phyloP scores from a whole-genome alignment of 163 green algal species.

The Coccomyxa subellipsoidea region DNA sequence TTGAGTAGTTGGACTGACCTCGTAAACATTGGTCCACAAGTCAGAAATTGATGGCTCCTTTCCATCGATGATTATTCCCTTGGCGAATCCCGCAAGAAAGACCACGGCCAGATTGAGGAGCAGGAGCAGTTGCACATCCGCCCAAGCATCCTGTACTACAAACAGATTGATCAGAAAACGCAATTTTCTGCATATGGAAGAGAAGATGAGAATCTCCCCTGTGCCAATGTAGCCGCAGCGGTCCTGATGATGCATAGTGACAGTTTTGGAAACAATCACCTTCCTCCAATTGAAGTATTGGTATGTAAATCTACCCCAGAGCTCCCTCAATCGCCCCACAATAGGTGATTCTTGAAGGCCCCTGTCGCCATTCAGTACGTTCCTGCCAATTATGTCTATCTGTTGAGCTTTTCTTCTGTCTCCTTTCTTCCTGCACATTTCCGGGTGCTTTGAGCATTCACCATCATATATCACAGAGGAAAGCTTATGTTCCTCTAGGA shows the following conservation, averaged over 20 bases:
- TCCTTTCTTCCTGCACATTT: background rate
- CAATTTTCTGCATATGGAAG: too few relatives aligned
- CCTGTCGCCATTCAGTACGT: background rate
- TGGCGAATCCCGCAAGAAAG: conserved; percentile 8
- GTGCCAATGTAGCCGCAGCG: too few relatives aligned
- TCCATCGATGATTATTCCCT: background rate
- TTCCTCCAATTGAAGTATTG: background rate
- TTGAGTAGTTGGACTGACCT: background rate
- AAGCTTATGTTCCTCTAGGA: too few relatives aligned
- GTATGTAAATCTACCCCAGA: background rate
- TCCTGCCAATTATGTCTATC: background rate
- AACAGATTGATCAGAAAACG: too few relatives aligned
- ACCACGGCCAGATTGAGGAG: background rate
- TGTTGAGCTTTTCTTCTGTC: conserved; percentile 4
- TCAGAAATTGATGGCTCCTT: background rate
- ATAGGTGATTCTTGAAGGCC: background rate
- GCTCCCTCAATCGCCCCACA: background rate
- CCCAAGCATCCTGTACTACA: conserved; percentile 33
- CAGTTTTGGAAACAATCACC: too few relatives aligned
- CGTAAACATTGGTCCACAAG: conserved; percentile 28
- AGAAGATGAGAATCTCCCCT: too few relatives aligned
- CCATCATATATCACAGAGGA: too few relatives aligned
- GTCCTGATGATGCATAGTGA: too few relatives aligned
- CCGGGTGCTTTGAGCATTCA: too few relatives aligned
- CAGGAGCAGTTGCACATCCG: conserved; percentile 39